A percentile compares a stretch with the other conserved stretches of the same genome.
phyloP scores from a whole-genome alignment of 257 asterid species.

The Pogostemon cablin region DNA sequence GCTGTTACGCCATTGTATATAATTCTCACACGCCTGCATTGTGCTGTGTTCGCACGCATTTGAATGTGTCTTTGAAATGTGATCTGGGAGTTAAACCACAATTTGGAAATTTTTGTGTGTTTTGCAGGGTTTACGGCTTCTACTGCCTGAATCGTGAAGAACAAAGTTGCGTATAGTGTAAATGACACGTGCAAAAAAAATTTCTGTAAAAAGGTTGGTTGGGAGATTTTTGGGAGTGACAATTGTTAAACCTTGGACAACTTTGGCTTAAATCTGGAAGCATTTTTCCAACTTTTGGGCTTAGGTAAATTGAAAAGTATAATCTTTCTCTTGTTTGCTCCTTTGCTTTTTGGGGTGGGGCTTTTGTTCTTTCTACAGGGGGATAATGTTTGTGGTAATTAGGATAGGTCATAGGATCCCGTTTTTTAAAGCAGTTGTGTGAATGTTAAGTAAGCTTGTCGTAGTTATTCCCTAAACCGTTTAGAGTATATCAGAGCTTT shows the following conservation, averaged over 20 bases:
- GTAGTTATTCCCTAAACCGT: conserved; percentile 19
- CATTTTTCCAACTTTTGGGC: conserved; percentile 32
- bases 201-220: conserved; percentile 26
- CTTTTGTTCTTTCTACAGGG: not conserved
- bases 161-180: conserved; percentile 29
- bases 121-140: conserved; percentile 35
- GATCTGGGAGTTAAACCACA: conserved; percentile 36
- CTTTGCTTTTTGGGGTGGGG: not conserved
- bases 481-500: not conserved
- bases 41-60: conserved; percentile 15
- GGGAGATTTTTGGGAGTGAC: conserved; percentile 33
- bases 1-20: conserved; percentile 15
- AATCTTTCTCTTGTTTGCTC: not conserved
- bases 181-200: not conserved
- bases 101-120: conserved; percentile 21
- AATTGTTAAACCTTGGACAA: conserved; percentile 31
- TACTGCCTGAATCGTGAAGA: conserved; percentile 32
- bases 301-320: conserved; percentile 35
- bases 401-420: conserved; percentile 11
- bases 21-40: conserved; percentile 25
- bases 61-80: conserved; percentile 25
- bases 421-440: conserved; percentile 17
- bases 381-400: conserved; percentile 8
- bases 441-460: conserved; percentile 25
- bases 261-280: conserved; percentile 34